Base-by-base conservation (phyloP, 2,329 filamentous ascomycete species). In the Venturia oleaginea region DNA sequence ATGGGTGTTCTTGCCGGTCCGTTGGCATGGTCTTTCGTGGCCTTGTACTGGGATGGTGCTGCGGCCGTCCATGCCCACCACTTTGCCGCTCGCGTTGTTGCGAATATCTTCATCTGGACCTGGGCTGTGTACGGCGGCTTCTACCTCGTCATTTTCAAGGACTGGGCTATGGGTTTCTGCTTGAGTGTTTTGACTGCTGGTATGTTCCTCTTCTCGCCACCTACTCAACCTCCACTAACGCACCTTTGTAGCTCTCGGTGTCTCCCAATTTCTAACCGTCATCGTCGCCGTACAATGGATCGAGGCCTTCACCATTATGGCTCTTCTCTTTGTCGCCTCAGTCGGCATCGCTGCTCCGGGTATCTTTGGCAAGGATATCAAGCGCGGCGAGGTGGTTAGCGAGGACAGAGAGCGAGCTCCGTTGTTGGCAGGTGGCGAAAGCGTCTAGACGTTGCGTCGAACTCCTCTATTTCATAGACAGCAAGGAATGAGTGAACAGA, bases 41-140 rank as follows among this genome's bases (percentile, higher is more conserved):
- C 90, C 37, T 81, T 96, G 63, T 93, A 92, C 80, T 96, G 91
- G 90, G 90, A 91, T 70, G 92, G 92, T 10, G 91, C 92, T 24
- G 86, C 92, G 59, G 89, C 90, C 73, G 84, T 93, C n/a, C 81
- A 90, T 72, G 82, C 86, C 8, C 78, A 86, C 65, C 83, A 79
- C 65, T 75, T 91, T 4, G 81, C 87, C 1, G 87, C 89, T n/a
- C 81, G 90, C 59, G 87, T 96, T 68, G 84, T 94, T 30, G 91
- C 90, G 62, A 96, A 96, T 72, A 80, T 96, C 68, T 91, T 92
- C 70, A 89, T 96, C 71, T 96, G 92, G 92, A 85, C 87, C 32
- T 86, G 93, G 67, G 78, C 93, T 48, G 85, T 83, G 1, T 89
- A 92, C 71, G 92, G 92, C 10, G 71, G 85, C 43, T 90, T 92